These are phyloP conservation scores for Chaetomiaceae sp. DNA, from an alignment of 2,329 filamentous ascomycete species.

Conservation along the genomic window DNA sequence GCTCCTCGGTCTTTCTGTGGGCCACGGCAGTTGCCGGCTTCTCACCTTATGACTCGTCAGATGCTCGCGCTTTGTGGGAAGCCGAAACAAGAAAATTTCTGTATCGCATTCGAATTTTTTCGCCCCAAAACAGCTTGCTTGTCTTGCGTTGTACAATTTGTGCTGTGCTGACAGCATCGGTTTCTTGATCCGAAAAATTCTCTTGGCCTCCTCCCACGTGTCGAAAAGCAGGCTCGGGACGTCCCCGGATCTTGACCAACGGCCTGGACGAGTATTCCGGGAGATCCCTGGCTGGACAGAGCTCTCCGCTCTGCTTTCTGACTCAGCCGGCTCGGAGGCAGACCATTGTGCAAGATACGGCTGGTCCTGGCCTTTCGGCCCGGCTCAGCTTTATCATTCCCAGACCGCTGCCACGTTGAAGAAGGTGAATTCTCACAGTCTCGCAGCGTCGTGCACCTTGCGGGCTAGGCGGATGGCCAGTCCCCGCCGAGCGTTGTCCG, in stretches of 20 bases:
- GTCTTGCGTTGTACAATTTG: neutral
- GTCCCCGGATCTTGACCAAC: constrained; percentile 2
- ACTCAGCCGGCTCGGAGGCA: constrained; percentile 9
- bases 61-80: constrained; percentile 8
- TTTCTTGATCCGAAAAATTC: constrained; percentile 6
- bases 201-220: constrained; percentile 15
- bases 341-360: constrained; percentile 2
- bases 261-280: neutral
- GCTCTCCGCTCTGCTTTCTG: constrained; percentile 3
- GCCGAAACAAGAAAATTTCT: constrained; percentile 11
- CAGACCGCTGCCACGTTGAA: constrained; percentile 7
- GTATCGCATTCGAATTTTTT: too few species aligned
- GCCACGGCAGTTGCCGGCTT: constrained; percentile 16
- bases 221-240: constrained; percentile 2
- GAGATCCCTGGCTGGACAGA: neutral
- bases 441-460: constrained; percentile 2
- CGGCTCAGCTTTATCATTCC: constrained; percentile 5
- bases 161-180: neutral
- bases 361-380: constrained; percentile 16
- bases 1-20: constrained; percentile 24
- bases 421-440: neutral
- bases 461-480: neutral
- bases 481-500: neutral
- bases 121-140: too few species aligned
- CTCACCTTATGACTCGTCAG: constrained; percentile 20